Evolutionary conservation across 1,284 basidiomycete genomes (phyloP), one percentile per base, ranked within the genome.

Genomic region (Cutaneotrichosporon mucoides): DNA sequence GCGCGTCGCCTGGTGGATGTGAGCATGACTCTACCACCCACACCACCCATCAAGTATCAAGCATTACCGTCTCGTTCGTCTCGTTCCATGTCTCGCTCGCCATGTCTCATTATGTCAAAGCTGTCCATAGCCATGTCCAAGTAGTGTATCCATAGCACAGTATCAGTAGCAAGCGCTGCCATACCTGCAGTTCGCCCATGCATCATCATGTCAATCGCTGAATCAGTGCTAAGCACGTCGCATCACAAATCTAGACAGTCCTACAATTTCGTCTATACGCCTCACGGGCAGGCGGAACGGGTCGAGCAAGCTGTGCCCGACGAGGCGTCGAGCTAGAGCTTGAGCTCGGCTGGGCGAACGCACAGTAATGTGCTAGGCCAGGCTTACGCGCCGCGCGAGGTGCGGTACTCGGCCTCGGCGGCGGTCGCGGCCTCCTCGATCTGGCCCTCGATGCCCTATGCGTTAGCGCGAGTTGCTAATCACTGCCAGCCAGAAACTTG

Each of bases 391-490:
- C 76, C 77, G 53, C 78, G 70, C 40, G 76, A 76, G n/a, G 68
- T 65, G 86, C 92, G 88, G 81, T 93, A 96, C 75, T 93, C 91
- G 61, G 88, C 88, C 81, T 95, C 93, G 1, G 92, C 91, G 33
- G 88, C 89, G 13, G 90, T 87, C 56, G 87, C 88, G 61, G 94
- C 82, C 70, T 94, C 90, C 67, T 95, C 91, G 57, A 97, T 88
- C 75, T 95, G 90, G 55, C 88, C 88, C 76, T 95, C 91, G 44
- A 90, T 85, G 53, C 84, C 70, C 53, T 55, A 38, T 2, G 1
- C 3, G 53, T 55, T n/a, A n/a, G n/a, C n/a, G n/a, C n/a, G n/a
- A n/a, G n/a, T n/a, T n/a, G n/a, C n/a, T n/a, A n/a, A n/a, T n/a
- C n/a, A n/a, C n/a, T n/a, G n/a, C n/a, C n/a, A n/a, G n/a, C n/a